Evolutionary conservation across 148 eudicot genomes (phyloP).

Genomic region (Nyssa sinensis): DNA sequence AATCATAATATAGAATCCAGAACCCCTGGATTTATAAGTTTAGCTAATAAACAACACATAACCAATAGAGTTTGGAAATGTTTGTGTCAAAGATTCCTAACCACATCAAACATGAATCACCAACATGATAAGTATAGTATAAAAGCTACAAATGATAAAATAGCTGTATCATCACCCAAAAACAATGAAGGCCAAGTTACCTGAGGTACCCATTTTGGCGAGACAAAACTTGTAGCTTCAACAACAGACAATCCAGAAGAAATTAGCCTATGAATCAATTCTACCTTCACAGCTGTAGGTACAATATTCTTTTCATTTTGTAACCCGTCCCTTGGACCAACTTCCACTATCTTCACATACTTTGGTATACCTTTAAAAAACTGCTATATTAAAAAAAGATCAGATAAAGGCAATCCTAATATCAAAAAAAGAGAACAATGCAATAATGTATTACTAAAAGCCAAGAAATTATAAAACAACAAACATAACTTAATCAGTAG

Average conservation of each 20-base stretch:
- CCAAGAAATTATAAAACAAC: background rate
- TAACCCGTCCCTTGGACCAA: constrained; percentile 95
- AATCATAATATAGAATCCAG: background rate
- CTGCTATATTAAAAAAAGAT: constrained; percentile 49
- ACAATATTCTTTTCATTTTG: constrained; percentile 86
- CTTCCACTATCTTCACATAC: constrained; percentile 90
- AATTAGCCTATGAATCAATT: constrained; percentile 81
- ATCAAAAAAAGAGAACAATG: background rate
- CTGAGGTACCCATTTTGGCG: constrained; percentile 99
- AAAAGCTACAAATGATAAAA: background rate
- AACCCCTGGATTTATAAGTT: background rate
- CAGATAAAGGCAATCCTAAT: constrained; percentile 5
- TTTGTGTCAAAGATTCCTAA: background rate
- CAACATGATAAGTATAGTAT: background rate
- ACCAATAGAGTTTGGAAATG: background rate
- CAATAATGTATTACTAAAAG: background rate
- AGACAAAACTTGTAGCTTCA: constrained; percentile 96
- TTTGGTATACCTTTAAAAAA: constrained; percentile 53
- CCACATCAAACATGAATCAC: background rate
- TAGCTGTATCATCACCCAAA: background rate
- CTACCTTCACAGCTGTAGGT: constrained; percentile 81
- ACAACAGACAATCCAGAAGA: constrained; percentile 86
- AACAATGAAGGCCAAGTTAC: constrained; percentile 26
- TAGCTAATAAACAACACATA: background rate
- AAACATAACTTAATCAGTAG: background rate